Evolutionary conservation across 805 yeast genomes (phyloP), one percentile per base, ranked within the genome.

Genomic region (Torulaspora quercuum): DNA sequence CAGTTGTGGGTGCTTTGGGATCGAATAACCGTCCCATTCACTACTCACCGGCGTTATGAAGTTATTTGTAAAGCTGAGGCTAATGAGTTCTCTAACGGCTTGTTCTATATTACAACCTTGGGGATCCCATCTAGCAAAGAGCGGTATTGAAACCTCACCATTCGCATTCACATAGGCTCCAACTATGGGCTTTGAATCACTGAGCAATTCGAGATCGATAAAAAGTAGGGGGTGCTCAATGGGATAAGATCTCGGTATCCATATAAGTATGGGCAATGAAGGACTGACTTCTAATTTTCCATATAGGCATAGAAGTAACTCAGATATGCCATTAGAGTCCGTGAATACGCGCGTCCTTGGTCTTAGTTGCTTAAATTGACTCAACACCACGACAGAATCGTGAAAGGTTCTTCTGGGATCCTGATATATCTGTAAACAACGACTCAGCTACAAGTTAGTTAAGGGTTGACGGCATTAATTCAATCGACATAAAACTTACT

Each of bases 241-340:
- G 0, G 96, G 95, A 47, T 83, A 88, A 15, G 68, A 65, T 17
- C 70, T 69, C 0, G 95, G 95, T 4, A 89, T 52, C 95, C 95
- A 87, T 4, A 88, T 57, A 36, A 77, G 78, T 8, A 87, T 50
- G 0, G 88, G 89, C 11, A 75, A 61, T n/a, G 64, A 59, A 44
- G 69, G 64, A 0, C 32, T 28, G 16, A 25, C n/a, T 7, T 50
- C 48, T 0, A 49, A 39, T 0, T 70, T 61, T 0, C 95, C 95
- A 47, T 71, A 71, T 2, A 89, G 43, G 42, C 79, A 78, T 7
- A 88, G 63, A 32, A 87, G 63, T 12, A 87, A 66, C 13, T 71
- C 67, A 1, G 82, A 66, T 8, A 55, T 55, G 1, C 96, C 96
- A 1, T 64, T 47, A n/a, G 69, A 70, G 35, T 70, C 62, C 2